Base-by-base conservation (phyloP, 2,329 filamentous ascomycete genomes). In the Capronia epimyces region DNA sequence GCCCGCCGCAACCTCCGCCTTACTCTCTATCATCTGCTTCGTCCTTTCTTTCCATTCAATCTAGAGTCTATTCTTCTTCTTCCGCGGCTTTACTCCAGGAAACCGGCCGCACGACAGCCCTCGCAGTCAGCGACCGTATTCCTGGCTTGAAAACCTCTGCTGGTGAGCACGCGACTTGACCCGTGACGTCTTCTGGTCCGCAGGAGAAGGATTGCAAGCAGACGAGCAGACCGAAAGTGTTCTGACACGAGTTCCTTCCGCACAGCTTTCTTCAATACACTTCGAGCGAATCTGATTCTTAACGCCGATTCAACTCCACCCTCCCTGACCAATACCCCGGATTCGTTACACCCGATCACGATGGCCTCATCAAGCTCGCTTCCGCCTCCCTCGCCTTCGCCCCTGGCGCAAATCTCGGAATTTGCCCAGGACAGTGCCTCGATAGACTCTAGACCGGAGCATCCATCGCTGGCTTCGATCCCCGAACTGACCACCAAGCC, bases 261-360 rank as follows among this genome's bases (percentile, higher is more conserved):
- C 32, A 47, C 47, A 93, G 87, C 87, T 21, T 93, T 93, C 73
- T 85, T 93, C 69, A 85, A 82, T 49, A 91, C 88, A 61, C 77
- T 93, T 13, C 82, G 86, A 60, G 86, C 86, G 57, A 93, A 93
- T 64, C 79, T 93, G 49, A 83, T 84, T 61, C 81, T 91, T 63
- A 74, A 71, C 61, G 71, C 74, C 25, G 71, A 74, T 40, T 82
- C 75, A 55, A 71, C 81, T 50, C 69, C 84, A 57, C 79, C 82
- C 39, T 83, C 84, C 43, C 76, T 80, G 53, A 74, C 76, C 49
- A 84, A 79, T 54, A 87, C 85, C 20, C 83, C 84, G 16, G 76
- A 79, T 47, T 72, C 63, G 62, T 71, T 83, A 64, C 71, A 78
- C 68, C 74, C 83, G 59, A 39, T 41, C 21, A 55, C 46, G 34